Evolutionary conservation across 352 stramenopile genomes (phyloP).

Genomic region (Pythium chondricola): DNA sequence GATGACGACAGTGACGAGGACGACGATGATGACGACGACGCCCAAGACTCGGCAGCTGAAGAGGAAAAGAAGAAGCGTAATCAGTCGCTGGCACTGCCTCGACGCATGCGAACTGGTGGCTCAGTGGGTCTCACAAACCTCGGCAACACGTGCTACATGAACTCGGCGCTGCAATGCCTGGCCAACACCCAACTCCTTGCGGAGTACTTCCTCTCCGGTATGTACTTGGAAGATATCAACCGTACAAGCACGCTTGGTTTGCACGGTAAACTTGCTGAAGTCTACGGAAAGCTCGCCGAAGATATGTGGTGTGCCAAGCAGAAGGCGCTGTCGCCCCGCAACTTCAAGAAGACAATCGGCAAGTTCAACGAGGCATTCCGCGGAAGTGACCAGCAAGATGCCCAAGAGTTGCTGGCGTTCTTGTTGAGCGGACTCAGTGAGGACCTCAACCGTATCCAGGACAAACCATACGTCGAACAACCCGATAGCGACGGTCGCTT

Average conservation of each 20-base stretch:
- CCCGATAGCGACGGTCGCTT: constrained; percentile 95
- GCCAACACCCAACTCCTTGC: constrained; percentile 93
- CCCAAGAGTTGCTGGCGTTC: constrained; percentile 95
- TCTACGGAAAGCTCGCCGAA: constrained; percentile 94
- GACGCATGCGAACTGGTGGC: constrained; percentile 69
- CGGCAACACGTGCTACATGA: constrained; percentile 96
- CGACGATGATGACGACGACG: constrained; percentile 17
- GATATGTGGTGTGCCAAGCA: constrained; percentile 95
- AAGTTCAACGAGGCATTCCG: constrained; percentile 95
- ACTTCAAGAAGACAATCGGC: constrained; percentile 93
- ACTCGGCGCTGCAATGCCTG: constrained; percentile 92
- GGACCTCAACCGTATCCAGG: constrained; percentile 96
- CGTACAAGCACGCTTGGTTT: constrained; percentile 94
- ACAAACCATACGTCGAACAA: constrained; percentile 98
- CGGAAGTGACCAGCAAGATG: constrained; percentile 97
- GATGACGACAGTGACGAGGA: constrained; percentile 15
- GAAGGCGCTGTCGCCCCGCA: constrained; percentile 86
- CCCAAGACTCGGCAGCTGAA: constrained; percentile 37
- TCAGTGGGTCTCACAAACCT: constrained; percentile 86
- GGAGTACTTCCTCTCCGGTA: constrained; percentile 94
- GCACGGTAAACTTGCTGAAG: constrained; percentile 91
- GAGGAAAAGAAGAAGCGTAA: constrained; percentile 44
- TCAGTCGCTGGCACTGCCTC: constrained; percentile 53
- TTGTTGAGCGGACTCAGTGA: constrained; percentile 97
- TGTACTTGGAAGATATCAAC: constrained; percentile 94